These are phyloP conservation scores for Tolypocladium endophyticum DNA, from an alignment of 2,329 filamentous ascomycete genomes.

Conservation along the genomic window DNA sequence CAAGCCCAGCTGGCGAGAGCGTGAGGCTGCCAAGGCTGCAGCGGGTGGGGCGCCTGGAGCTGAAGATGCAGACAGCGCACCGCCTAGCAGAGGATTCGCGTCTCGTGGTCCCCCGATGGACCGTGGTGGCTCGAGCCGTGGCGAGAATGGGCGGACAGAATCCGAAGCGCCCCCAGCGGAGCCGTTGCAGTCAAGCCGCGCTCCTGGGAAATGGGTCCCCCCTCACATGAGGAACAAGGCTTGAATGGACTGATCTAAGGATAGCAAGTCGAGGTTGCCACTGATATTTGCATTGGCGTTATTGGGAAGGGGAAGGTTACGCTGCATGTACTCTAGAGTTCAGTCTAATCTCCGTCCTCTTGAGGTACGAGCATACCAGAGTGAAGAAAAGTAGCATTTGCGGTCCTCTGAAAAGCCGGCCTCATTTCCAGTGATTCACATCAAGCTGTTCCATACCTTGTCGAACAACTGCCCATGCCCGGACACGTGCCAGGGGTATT, in stretches of 20 bases:
- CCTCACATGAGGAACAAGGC: slow-evolving; percentile 27
- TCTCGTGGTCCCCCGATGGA: slow-evolving; percentile 30
- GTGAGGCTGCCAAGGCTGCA: slow-evolving; percentile 44
- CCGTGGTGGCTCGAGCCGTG: slow-evolving; percentile 31
- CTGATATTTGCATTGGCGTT: slow-evolving; percentile 26
- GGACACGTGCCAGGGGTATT: too few species aligned
- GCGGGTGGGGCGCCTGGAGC: slow-evolving; percentile 19
- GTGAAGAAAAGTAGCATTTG: slow-evolving; percentile 10
- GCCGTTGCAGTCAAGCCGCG: slow-evolving; percentile 40
- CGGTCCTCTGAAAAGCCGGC: background rate
- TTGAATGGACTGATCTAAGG: slow-evolving; percentile 6
- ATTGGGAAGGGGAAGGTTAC: slow-evolving; percentile 20
- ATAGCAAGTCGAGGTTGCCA: slow-evolving; percentile 3
- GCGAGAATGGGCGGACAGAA: slow-evolving; percentile 27
- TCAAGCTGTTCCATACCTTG: too few species aligned
- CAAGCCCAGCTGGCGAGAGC: slow-evolving; percentile 64
- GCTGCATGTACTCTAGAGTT: slow-evolving; percentile 27
- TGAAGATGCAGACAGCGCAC: slow-evolving; percentile 28
- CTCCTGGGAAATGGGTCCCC: slow-evolving; percentile 51
- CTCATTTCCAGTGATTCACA: background rate
- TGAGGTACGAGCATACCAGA: slow-evolving; percentile 19
- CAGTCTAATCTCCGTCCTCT: slow-evolving; percentile 20
- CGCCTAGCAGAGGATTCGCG: slow-evolving; percentile 25
- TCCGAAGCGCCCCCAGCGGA: slow-evolving; percentile 35
- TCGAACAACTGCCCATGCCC: too few species aligned